These are phyloP conservation scores for Fagopyrum tataricum DNA, from an alignment of 148 eudicot genomes.

Conservation along the genomic window DNA sequence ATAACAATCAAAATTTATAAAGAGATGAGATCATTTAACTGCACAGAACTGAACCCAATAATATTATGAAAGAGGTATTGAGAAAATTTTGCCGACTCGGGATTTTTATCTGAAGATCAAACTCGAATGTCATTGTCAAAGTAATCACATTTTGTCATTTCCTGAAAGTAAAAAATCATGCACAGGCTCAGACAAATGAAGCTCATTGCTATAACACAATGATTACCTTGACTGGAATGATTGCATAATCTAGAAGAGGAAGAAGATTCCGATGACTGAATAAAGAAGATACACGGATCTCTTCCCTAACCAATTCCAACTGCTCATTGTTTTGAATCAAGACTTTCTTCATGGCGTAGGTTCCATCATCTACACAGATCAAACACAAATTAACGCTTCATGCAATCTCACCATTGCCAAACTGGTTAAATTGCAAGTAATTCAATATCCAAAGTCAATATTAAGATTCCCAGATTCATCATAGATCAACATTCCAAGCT, in stretches of 20 bases:
- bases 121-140: not conserved
- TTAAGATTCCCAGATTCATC: not conserved
- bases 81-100: not conserved
- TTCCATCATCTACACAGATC: conserved; percentile 75
- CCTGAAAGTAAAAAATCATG: not conserved
- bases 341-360: conserved; percentile 98
- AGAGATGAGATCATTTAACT: too few relatives aligned
- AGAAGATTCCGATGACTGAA: conserved; percentile 90
- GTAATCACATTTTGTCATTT: not conserved
- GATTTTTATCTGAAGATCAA: too few relatives aligned
- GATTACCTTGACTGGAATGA: conserved; percentile 83
- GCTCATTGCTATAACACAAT: not conserved
- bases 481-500: not conserved
- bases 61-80: not conserved
- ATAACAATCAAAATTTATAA: too few relatives aligned
- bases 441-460: not conserved
- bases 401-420: not conserved
- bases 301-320: conserved; percentile 88
- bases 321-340: conserved; percentile 87
- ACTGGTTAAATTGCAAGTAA: not conserved
- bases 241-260: conserved; percentile 95
- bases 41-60: not conserved
- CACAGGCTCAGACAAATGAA: not conserved
- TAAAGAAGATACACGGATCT: conserved; percentile 86
- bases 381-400: conserved; percentile 11